These are phyloP conservation scores for Elaphomyces granulatus DNA, from an alignment of 495 filamentous ascomycete genomes.

Conservation along the genomic window DNA sequence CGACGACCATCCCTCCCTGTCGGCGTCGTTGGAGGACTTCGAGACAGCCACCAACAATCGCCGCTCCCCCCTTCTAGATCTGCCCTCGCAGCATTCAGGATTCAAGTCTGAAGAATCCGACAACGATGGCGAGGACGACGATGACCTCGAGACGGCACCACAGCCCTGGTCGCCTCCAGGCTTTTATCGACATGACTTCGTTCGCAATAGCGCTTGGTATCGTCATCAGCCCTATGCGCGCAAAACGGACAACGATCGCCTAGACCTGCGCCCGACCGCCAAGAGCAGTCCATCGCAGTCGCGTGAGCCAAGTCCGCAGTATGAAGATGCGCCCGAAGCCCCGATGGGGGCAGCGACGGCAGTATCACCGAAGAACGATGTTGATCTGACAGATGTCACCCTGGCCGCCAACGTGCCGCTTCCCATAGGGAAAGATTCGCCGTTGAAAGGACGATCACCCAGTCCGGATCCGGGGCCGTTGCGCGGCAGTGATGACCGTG, in stretches of 20 bases:
- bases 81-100: constrained; percentile 63
- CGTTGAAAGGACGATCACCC: constrained; percentile 37
- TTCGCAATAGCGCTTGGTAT: constrained; percentile 45
- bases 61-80: constrained; percentile 39
- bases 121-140: constrained; percentile 26
- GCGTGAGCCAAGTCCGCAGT: constrained; percentile 39
- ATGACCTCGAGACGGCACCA: constrained; percentile 14
- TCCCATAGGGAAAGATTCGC: constrained; percentile 35
- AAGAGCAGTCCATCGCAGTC: constrained; percentile 32
- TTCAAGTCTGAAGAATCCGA: constrained; percentile 54
- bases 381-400: constrained; percentile 36
- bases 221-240: constrained; percentile 37
- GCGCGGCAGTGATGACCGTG: constrained; percentile 16
- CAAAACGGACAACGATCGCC: constrained; percentile 19
- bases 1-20: constrained; percentile 55
- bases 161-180: constrained; percentile 46
- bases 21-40: constrained; percentile 66
- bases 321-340: constrained; percentile 38
- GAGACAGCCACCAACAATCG: constrained; percentile 40
- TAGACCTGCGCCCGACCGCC: constrained; percentile 28
- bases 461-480: constrained; percentile 31
- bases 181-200: constrained; percentile 34
- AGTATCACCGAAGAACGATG: constrained; percentile 13
- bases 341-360: constrained; percentile 7
- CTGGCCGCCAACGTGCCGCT: constrained; percentile 44